Conservation (phyloP, 2,329 filamentous ascomycete species). For the Sphaerulina vaccinii region DNA sequence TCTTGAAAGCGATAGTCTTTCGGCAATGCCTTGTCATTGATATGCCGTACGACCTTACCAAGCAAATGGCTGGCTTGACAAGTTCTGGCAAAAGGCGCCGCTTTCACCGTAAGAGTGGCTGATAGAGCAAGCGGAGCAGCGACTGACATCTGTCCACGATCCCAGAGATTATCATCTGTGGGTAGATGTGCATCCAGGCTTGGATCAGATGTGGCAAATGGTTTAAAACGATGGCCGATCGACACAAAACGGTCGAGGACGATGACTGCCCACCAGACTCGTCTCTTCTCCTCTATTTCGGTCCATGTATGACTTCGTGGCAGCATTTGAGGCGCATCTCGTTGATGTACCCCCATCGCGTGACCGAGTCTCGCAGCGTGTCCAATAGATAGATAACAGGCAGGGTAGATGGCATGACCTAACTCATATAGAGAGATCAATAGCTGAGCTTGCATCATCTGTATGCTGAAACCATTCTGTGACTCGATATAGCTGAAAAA, state of each 20-base stretch:
- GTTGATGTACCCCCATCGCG: conserved; percentile 46
- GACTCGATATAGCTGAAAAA: conserved; percentile 45
- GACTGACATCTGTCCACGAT: conserved; percentile 30
- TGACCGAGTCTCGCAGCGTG: conserved; percentile 48
- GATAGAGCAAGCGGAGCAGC: conserved; percentile 29
- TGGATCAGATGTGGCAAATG: conserved; percentile 30
- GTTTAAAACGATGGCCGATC: conserved; percentile 30
- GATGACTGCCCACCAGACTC: conserved; percentile 53
- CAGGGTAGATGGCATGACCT: conserved; percentile 52
- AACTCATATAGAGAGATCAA: conserved; percentile 51
- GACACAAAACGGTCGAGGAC: conserved; percentile 45
- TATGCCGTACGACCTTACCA: conserved; percentile 35
- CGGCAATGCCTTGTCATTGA: conserved; percentile 34
- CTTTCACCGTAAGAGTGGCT: conserved; percentile 26
- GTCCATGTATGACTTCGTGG: conserved; percentile 46
- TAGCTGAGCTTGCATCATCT: conserved; percentile 48
- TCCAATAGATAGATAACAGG: conserved; percentile 51
- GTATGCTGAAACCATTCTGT: conserved; percentile 44
- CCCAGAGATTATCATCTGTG: conserved; percentile 45
- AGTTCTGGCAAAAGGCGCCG: conserved; percentile 37
- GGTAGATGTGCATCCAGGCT: conserved; percentile 35
- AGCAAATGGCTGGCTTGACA: conserved; percentile 40
- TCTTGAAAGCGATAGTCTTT: conserved; percentile 35
- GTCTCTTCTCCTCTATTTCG: conserved; percentile 48
- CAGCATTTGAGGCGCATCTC: conserved; percentile 40